phyloP scores from a whole-genome alignment of 441 rosid species.

The Bruguiera hainesii region DNA sequence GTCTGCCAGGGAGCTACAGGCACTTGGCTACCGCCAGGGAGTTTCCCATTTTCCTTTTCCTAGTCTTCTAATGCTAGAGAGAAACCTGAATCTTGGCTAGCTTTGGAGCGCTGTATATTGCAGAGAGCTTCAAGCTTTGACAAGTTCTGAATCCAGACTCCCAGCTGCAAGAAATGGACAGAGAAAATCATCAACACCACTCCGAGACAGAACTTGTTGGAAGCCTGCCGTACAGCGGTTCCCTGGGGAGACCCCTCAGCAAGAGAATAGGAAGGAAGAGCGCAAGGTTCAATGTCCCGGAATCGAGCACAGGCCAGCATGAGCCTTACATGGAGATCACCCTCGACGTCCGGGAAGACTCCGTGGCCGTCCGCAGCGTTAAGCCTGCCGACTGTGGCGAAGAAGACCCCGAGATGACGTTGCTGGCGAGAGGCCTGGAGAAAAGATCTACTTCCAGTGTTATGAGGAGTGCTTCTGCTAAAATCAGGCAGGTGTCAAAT shows the following conservation, averaged over 20 bases:
- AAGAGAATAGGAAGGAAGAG: conserved; percentile 62
- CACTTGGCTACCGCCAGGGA: too few species aligned
- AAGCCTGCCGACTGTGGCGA: conserved; percentile 31
- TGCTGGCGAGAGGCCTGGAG: conserved; percentile 61
- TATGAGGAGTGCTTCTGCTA: conserved; percentile 53
- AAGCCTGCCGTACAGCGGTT: conserved; percentile 57
- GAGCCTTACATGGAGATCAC: conserved; percentile 69
- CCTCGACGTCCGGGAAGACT: conserved; percentile 66
- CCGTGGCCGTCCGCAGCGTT: conserved; percentile 76
- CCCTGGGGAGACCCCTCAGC: conserved; percentile 38
- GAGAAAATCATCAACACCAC: conserved; percentile 25
- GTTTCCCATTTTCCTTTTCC: too few species aligned
- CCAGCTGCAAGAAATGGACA: conserved; percentile 38
- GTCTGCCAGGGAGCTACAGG: too few species aligned
- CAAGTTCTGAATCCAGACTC: not conserved
- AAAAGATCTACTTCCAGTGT: conserved; percentile 41
- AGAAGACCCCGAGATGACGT: conserved; percentile 60
- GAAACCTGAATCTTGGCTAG: too few species aligned
- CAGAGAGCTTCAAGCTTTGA: not conserved
- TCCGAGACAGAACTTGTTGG: conserved; percentile 60
- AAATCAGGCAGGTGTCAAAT: conserved; percentile 64
- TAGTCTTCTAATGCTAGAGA: too few species aligned
- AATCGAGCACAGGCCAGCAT: conserved; percentile 23
- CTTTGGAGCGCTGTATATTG: too few species aligned
- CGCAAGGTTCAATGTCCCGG: conserved; percentile 62